phyloP scores from a whole-genome alignment of 352 stramenopile species.

The Pythium rishiriense region DNA sequence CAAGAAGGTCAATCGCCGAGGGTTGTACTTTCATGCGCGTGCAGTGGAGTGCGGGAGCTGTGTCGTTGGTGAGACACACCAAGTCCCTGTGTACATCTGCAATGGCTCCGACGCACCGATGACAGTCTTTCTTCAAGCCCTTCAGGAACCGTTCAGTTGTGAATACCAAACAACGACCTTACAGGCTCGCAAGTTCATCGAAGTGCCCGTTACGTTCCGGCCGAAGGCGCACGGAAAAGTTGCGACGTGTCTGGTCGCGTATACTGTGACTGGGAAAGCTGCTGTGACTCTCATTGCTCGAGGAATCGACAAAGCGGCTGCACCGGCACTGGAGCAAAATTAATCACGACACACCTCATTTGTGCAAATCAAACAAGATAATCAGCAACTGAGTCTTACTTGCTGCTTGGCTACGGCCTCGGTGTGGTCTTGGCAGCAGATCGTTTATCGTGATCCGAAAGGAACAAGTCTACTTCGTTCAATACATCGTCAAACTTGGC shows the following conservation, averaged over 20 bases:
- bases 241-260: constrained; percentile 78
- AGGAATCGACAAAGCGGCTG: constrained; percentile 34
- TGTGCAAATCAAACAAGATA: constrained; percentile 10
- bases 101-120: constrained; percentile 79
- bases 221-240: constrained; percentile 81
- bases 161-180: constrained; percentile 75
- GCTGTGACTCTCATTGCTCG: constrained; percentile 77
- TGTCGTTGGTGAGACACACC: constrained; percentile 67
- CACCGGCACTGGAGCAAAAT: background rate
- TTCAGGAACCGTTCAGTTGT: constrained; percentile 79
- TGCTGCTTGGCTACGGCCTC: constrained; percentile 4
- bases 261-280: constrained; percentile 78
- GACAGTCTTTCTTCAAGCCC: constrained; percentile 81
- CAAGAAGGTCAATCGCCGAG: constrained; percentile 68
- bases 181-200: constrained; percentile 83
- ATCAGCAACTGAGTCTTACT: background rate
- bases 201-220: constrained; percentile 73
- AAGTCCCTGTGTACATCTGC: constrained; percentile 86
- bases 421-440: constrained; percentile 24
- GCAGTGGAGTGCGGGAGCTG: constrained; percentile 83
- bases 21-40: constrained; percentile 82
- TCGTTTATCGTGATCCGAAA: constrained; percentile 52
- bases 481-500: constrained; percentile 77
- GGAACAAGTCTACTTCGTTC: constrained; percentile 69
- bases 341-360: background rate